These are phyloP conservation scores for Exophiala mesophila DNA, from an alignment of 2,329 filamentous ascomycete genomes.

Conservation along the genomic window DNA sequence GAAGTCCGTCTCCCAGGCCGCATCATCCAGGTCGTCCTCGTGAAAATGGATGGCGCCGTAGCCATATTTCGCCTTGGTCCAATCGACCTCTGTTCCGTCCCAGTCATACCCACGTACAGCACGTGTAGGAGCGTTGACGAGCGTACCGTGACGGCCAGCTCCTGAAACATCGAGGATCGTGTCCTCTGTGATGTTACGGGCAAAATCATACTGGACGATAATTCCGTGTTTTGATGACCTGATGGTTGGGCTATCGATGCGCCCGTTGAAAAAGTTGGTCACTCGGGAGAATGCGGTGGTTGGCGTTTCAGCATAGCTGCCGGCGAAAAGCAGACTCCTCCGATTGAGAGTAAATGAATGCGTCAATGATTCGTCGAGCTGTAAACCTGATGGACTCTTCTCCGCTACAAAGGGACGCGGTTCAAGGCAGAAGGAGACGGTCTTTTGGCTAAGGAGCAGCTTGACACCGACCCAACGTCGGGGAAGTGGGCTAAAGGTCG, in stretches of 20 bases:
- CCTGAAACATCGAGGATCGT: conserved; percentile 29
- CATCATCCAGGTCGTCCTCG: conserved; percentile 37
- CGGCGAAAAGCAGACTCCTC: conserved; percentile 6
- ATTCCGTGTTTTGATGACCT: background rate
- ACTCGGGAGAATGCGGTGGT: background rate
- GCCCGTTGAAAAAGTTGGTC: conserved; percentile 19
- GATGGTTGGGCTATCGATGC: conserved; percentile 10
- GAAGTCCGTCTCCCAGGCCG: conserved; percentile 33
- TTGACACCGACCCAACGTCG: no score
- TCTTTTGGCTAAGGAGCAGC: no score
- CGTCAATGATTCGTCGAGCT: background rate
- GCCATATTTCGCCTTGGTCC: conserved; percentile 32
- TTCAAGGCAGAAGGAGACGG: background rate
- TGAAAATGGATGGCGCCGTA: conserved; percentile 38
- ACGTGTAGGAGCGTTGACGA: conserved; percentile 33
- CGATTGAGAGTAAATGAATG: background rate
- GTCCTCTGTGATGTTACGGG: conserved; percentile 13
- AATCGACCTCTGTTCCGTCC: conserved; percentile 30
- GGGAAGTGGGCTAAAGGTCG: no score
- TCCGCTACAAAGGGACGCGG: background rate
- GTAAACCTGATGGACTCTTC: background rate
- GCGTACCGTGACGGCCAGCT: conserved; percentile 25
- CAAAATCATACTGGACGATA: conserved; percentile 12
- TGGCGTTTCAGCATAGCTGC: conserved; percentile 2
- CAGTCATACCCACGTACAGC: conserved; percentile 33